Evolutionary conservation across 108 stramenopile species (phyloP).

Genomic region (Pinguiococcus pyrenoidosus): DNA sequence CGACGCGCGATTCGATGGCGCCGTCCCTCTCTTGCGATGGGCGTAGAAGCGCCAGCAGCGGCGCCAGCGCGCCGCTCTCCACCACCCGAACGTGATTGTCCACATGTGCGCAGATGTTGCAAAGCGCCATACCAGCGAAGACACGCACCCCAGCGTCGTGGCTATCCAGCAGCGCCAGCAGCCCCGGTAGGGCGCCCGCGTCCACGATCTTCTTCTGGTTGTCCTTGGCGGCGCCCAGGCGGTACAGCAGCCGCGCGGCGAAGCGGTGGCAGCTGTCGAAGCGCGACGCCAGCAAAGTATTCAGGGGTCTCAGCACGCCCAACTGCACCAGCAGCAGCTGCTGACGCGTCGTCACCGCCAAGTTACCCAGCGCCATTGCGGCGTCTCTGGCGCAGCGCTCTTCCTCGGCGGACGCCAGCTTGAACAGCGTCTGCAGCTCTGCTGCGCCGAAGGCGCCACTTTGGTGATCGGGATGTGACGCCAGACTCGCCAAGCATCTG

Average conservation of each 20-base stretch:
- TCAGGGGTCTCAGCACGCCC: conserved; percentile 30
- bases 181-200: conserved; percentile 14
- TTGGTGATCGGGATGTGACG: neutral
- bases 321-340: conserved; percentile 24
- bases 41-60: conserved; percentile 34
- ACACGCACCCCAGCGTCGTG: conserved; percentile 15
- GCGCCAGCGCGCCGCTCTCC: conserved; percentile 30
- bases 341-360: conserved; percentile 37
- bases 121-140: conserved; percentile 47
- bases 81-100: conserved; percentile 42
- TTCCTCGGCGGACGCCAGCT: conserved; percentile 22
- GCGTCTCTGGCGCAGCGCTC: conserved; percentile 44
- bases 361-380: conserved; percentile 43
- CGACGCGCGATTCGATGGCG: neutral
- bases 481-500: too few species aligned
- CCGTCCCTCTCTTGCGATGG: neutral
- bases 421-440: conserved; percentile 30
- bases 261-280: conserved; percentile 16
- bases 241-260: conserved; percentile 26
- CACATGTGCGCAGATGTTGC: conserved; percentile 46
- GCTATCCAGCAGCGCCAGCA: conserved; percentile 21
- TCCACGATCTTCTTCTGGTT: conserved; percentile 34
- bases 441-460: conserved; percentile 35
- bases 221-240: conserved; percentile 36
- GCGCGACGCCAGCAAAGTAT: conserved; percentile 12